These are phyloP conservation scores for Amylocarpus encephaloides DNA, from an alignment of 2,329 filamentous ascomycete species.

Conservation along the genomic window DNA sequence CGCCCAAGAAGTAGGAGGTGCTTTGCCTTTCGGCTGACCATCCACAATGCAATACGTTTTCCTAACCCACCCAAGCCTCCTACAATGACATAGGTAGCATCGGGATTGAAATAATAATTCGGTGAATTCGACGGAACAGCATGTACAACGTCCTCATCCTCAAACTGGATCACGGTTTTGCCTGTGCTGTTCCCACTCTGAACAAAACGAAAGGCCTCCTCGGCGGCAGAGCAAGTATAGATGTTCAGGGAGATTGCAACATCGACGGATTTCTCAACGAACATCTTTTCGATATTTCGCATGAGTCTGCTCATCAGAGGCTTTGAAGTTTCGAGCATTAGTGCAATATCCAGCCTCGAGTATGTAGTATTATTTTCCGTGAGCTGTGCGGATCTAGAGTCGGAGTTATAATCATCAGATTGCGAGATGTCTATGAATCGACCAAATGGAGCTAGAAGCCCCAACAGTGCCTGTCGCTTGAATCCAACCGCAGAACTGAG, in stretches of 20 bases:
- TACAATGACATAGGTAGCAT: slow-evolving; percentile 31
- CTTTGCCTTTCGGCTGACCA: slow-evolving; percentile 34
- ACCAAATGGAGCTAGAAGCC: slow-evolving; percentile 32
- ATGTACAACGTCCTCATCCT: not conserved
- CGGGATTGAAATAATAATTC: not conserved
- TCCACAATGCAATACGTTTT: slow-evolving; percentile 32
- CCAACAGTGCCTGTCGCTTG: slow-evolving; percentile 23
- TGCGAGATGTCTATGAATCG: slow-evolving; percentile 36
- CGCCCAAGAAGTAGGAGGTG: slow-evolving; percentile 35
- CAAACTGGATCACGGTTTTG: not conserved
- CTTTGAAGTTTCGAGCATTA: slow-evolving; percentile 10
- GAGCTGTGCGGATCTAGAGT: not conserved
- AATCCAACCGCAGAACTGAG: slow-evolving; percentile 25
- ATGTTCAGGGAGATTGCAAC: not conserved
- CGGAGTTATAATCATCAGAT: slow-evolving; percentile 20
- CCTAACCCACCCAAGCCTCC: slow-evolving; percentile 40
- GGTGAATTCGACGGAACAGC: not conserved
- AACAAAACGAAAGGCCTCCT: slow-evolving; percentile 1
- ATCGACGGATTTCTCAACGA: not conserved
- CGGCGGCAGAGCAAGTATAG: not conserved
- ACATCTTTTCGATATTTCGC: not conserved
- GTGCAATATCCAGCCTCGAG: not conserved
- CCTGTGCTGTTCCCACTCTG: not conserved
- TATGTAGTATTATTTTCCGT: not conserved
- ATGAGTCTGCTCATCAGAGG: slow-evolving; percentile 23